Evolutionary conservation across 2,329 filamentous ascomycete genomes (phyloP).

Genomic region (Colletotrichum limetticola): DNA sequence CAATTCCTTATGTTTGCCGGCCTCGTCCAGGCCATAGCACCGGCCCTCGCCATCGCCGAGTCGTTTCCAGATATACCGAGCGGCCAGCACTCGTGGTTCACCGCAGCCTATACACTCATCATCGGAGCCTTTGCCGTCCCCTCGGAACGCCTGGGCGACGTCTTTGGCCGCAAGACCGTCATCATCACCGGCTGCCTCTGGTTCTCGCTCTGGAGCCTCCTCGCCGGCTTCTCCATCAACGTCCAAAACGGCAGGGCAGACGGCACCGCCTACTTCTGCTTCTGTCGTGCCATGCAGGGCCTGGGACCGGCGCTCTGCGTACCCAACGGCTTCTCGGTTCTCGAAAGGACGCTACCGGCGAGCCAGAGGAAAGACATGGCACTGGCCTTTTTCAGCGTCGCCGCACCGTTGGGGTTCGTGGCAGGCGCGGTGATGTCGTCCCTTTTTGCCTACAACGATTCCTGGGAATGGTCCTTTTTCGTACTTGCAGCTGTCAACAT

Average conservation of each 20-base stretch:
- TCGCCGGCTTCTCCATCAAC: slow-evolving; percentile 54
- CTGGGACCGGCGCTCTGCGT: slow-evolving; percentile 65
- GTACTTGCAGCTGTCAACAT: slow-evolving; percentile 8
- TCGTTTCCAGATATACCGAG: neutral
- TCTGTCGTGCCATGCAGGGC: slow-evolving; percentile 61
- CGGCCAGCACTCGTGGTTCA: slow-evolving; percentile 64
- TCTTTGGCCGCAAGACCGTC: slow-evolving; percentile 66
- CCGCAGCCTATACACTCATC: slow-evolving; percentile 67
- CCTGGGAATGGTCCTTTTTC: slow-evolving; percentile 20
- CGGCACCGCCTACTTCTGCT: slow-evolving; percentile 54
- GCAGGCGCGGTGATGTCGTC: slow-evolving; percentile 43
- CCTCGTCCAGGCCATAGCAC: slow-evolving; percentile 5
- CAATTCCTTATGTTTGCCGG: slow-evolving; percentile 11
- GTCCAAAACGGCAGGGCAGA: slow-evolving; percentile 36
- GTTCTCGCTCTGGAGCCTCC: slow-evolving; percentile 63
- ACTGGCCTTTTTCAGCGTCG: slow-evolving; percentile 48
- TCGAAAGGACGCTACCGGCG: slow-evolving; percentile 61
- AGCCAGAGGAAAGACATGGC: slow-evolving; percentile 48
- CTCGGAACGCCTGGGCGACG: slow-evolving; percentile 65
- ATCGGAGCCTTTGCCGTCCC: slow-evolving; percentile 68
- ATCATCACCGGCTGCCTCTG: slow-evolving; percentile 65
- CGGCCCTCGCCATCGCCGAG: neutral
- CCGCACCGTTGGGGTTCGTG: slow-evolving; percentile 45
- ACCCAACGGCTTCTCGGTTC: slow-evolving; percentile 66
- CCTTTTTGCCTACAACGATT: slow-evolving; percentile 38